Evolutionary conservation across 169 alveolate species (phyloP).

Genomic region (Plasmodium adleri): DNA sequence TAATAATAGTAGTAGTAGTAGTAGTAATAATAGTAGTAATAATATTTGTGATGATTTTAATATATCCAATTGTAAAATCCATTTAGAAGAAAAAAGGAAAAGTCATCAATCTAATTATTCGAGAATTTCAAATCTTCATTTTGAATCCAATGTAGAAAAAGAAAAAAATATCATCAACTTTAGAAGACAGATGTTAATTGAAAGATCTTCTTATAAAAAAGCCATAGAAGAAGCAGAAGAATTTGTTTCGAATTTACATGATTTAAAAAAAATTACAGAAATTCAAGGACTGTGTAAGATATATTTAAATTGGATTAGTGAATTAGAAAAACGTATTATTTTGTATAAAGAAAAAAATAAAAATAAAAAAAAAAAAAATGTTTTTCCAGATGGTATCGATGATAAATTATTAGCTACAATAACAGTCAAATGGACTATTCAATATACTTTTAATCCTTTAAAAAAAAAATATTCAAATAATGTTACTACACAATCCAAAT

Average conservation of each 20-base stretch:
- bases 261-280: conserved; percentile 67
- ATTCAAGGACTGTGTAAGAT: conserved; percentile 68
- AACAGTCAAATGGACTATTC: conserved; percentile 83
- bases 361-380: conserved; percentile 65
- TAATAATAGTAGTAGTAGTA: no score
- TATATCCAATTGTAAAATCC: neutral
- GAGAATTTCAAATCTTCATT: no score
- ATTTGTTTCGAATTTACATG: conserved; percentile 64
- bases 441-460: conserved; percentile 83
- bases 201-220: conserved; percentile 64
- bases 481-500: conserved; percentile 77
- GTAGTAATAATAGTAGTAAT: no score
- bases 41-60: no score
- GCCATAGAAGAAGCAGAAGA: conserved; percentile 78
- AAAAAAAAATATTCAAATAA: conserved; percentile 77
- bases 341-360: conserved; percentile 74
- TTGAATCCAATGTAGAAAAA: neutral
- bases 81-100: neutral
- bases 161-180: conserved; percentile 39
- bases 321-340: conserved; percentile 36
- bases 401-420: conserved; percentile 55
- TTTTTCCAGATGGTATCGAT: conserved; percentile 36
- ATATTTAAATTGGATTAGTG: conserved; percentile 72
- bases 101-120: conserved; percentile 5
- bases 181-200: conserved; percentile 84